A percentile compares a stretch with the other conserved stretches of the same genome.
These are phyloP conservation scores for Eucommia ulmoides DNA, from an alignment of 257 asterid species.

Conservation along the genomic window DNA sequence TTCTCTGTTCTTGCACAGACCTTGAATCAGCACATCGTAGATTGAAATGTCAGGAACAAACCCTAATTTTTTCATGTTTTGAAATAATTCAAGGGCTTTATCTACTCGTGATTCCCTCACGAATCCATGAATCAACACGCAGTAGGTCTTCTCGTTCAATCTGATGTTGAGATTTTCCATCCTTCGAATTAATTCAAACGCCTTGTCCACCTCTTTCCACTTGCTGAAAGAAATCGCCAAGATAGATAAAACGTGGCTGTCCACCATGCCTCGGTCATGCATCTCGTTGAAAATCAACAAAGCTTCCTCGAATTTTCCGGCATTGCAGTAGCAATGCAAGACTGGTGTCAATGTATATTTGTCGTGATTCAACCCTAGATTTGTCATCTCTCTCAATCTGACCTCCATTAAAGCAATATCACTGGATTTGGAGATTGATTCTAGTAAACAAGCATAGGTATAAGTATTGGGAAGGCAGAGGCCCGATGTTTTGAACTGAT, in stretches of 20 bases:
- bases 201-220: constrained; percentile 54
- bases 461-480: constrained; percentile 44
- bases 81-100: constrained; percentile 48
- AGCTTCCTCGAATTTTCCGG: constrained; percentile 46
- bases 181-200: constrained; percentile 57
- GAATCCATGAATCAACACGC: constrained; percentile 69
- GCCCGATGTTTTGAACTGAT: constrained; percentile 43
- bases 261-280: constrained; percentile 54
- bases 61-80: constrained; percentile 49
- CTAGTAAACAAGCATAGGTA: constrained; percentile 69
- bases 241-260: constrained; percentile 55
- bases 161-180: constrained; percentile 40
- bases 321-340: constrained; percentile 79
- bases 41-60: constrained; percentile 44
- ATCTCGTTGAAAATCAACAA: constrained; percentile 43
- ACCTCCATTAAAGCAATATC: constrained; percentile 43
- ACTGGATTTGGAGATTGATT: constrained; percentile 44
- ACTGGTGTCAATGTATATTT: constrained; percentile 62
- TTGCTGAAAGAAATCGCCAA: constrained; percentile 58
- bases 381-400: constrained; percentile 58
- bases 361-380: constrained; percentile 42
- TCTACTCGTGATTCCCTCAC: constrained; percentile 48
- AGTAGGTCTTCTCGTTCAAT: constrained; percentile 63
- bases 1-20: constrained; percentile 46
- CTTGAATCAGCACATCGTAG: constrained; percentile 56